These are phyloP conservation scores for Helianthus tuberosus DNA, from an alignment of 129 eudicot genomes.

Conservation along the genomic window DNA sequence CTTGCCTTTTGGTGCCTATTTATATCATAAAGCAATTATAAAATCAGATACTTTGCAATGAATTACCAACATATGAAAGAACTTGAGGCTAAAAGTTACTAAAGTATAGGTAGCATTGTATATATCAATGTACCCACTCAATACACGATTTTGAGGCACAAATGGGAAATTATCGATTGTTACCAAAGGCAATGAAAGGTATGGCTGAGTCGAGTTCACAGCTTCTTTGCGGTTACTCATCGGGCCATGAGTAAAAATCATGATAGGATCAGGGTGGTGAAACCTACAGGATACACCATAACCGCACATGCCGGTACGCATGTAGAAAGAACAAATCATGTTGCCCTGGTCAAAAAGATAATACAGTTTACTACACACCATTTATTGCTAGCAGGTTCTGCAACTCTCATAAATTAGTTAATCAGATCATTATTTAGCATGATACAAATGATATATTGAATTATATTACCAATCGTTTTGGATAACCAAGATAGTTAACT, in stretches of 20 bases:
- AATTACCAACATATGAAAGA: background rate
- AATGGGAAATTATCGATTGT: background rate
- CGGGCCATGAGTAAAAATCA: too few relatives aligned
- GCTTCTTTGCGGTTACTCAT: too few relatives aligned
- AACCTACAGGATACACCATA: conserved; percentile 49
- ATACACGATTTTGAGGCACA: conserved; percentile 22
- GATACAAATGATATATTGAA: too few relatives aligned
- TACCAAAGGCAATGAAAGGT: conserved; percentile 8
- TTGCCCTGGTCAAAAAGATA: conserved; percentile 31
- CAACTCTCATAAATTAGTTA: too few relatives aligned
- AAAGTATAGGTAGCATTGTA: too few relatives aligned
- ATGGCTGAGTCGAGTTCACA: background rate
- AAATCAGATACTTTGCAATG: background rate
- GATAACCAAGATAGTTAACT: too few relatives aligned
- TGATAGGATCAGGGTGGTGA: too few relatives aligned
- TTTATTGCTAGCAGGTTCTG: too few relatives aligned
- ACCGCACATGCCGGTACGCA: conserved; percentile 64
- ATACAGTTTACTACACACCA: too few relatives aligned
- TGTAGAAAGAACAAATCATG: conserved; percentile 57
- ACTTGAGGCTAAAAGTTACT: background rate
- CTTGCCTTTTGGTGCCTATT: conserved; percentile 30
- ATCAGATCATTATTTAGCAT: too few relatives aligned
- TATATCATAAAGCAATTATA: conserved; percentile 9
- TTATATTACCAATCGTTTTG: too few relatives aligned
- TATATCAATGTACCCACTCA: conserved; percentile 40